These are phyloP conservation scores for Populus nigra DNA, from an alignment of 345 rosid species.

Conservation along the genomic window DNA sequence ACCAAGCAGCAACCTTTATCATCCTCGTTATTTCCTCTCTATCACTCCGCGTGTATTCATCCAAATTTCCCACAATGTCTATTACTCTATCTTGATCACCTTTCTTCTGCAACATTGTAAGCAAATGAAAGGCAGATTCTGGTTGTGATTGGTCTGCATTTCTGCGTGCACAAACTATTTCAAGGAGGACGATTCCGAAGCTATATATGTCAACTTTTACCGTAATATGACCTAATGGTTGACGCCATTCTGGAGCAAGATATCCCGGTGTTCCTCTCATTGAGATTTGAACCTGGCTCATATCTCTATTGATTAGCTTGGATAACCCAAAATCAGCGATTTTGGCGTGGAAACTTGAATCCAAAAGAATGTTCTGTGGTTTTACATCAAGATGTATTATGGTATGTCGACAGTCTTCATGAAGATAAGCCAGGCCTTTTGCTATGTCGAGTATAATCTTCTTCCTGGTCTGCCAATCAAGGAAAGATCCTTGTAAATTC, in stretches of 20 bases:
- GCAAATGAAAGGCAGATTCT: background rate
- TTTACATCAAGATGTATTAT: slow-evolving; percentile 15
- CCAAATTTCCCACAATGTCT: background rate
- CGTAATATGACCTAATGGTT: background rate
- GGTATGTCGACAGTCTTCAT: slow-evolving; percentile 12
- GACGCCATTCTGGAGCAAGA: slow-evolving; percentile 14
- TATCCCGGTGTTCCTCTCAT: slow-evolving; percentile 22
- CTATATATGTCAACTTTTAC: slow-evolving; percentile 19
- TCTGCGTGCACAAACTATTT: slow-evolving; percentile 1
- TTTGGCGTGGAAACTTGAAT: slow-evolving; percentile 2
- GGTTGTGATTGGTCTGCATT: background rate
- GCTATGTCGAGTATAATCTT: slow-evolving; percentile 3
- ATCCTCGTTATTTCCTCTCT: background rate
- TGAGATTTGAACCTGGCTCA: background rate
- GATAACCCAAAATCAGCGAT: slow-evolving; percentile 18
- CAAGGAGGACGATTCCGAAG: slow-evolving; percentile 11
- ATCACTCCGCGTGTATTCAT: background rate
- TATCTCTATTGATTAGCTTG: background rate
- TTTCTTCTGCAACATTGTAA: background rate
- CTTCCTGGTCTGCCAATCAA: slow-evolving; percentile 13
- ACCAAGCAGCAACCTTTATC: slow-evolving; percentile 4
- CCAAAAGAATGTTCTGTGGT: slow-evolving; percentile 14
- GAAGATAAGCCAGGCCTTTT: slow-evolving; percentile 2
- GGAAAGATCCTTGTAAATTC: background rate
- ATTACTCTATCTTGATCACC: background rate